phyloP scores from a whole-genome alignment of 257 asterid species.

The Thymus mandschuricus region DNA sequence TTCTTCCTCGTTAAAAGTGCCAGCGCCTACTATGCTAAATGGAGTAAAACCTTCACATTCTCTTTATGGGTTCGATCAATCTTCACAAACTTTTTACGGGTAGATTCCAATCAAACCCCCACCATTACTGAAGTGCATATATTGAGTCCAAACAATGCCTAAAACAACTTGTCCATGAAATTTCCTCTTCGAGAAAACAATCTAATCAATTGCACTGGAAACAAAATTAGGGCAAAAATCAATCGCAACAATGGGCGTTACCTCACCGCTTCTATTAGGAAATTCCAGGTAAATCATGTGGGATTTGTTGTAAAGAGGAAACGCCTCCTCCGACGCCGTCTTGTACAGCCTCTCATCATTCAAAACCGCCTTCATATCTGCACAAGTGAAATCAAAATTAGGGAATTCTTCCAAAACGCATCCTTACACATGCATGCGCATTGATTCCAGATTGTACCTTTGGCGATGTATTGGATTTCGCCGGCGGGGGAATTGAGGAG shows the following conservation, averaged over 20 bases:
- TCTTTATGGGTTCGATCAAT: conserved; percentile 7
- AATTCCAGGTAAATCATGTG: conserved; percentile 85
- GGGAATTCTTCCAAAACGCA: conserved; percentile 12
- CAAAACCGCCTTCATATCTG: too few species aligned
- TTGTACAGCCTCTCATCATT: conserved; percentile 57
- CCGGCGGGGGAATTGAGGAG: conserved; percentile 96
- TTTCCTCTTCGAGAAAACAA: conserved; percentile 17
- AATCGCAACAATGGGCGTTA: conserved; percentile 37
- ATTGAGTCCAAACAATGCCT: not conserved
- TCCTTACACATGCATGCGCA: not conserved
- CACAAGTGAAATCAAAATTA: not conserved
- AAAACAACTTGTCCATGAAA: conserved; percentile 19
- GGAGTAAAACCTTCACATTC: not conserved
- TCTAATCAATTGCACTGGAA: conserved; percentile 7
- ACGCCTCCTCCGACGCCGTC: conserved; percentile 75
- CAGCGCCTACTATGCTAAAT: not conserved
- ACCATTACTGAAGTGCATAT: conserved; percentile 1
- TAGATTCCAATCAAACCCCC: not conserved
- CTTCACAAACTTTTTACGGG: too few species aligned
- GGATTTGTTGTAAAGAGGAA: conserved; percentile 84
- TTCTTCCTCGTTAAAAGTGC: too few species aligned
- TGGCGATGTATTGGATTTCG: conserved; percentile 90
- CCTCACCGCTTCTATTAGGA: conserved; percentile 95
- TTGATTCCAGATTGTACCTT: conserved; percentile 48
- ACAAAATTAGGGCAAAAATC: conserved; percentile 24